Conservation (phyloP, 441 rosid species). For the Lepidium campestre region DNA sequence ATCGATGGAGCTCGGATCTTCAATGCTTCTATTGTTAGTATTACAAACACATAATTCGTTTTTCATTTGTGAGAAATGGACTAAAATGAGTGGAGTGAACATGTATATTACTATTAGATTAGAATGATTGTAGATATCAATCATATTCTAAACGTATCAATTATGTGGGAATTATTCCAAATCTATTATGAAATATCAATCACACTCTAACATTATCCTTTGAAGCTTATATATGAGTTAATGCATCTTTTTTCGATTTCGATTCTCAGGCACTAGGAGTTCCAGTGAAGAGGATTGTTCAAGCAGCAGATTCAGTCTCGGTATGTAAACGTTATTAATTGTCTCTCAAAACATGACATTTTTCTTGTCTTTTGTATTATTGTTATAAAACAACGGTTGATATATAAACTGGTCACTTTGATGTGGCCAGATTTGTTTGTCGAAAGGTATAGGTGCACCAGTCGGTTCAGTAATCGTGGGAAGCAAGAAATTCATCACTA, state of each 20-base stretch:
- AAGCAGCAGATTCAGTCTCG: conserved; percentile 85
- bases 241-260: neutral
- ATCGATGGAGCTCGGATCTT: conserved; percentile 93
- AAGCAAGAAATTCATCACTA: conserved; percentile 62
- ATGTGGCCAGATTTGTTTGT: conserved; percentile 63
- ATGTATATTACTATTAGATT: too few relatives aligned
- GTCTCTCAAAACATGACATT: neutral
- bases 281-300: conserved; percentile 71
- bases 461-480: conserved; percentile 90
- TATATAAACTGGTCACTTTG: conserved; percentile 4
- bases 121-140: too few relatives aligned
- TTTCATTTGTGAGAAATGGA: too few relatives aligned
- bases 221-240: neutral
- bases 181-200: too few relatives aligned
- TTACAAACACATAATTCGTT: neutral
- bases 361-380: neutral
- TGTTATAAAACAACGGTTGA: neutral
- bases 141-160: too few relatives aligned
- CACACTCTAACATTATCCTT: too few relatives aligned
- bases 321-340: conserved; percentile 31
- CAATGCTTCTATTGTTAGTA: conserved; percentile 81
- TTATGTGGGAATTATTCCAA: too few relatives aligned
- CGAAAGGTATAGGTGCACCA: conserved; percentile 93
- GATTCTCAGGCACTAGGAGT: conserved; percentile 66
- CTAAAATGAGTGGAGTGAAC: too few relatives aligned